Conservation (phyloP, 257 asterid genomes). For the Przewalskia tangutica region DNA sequence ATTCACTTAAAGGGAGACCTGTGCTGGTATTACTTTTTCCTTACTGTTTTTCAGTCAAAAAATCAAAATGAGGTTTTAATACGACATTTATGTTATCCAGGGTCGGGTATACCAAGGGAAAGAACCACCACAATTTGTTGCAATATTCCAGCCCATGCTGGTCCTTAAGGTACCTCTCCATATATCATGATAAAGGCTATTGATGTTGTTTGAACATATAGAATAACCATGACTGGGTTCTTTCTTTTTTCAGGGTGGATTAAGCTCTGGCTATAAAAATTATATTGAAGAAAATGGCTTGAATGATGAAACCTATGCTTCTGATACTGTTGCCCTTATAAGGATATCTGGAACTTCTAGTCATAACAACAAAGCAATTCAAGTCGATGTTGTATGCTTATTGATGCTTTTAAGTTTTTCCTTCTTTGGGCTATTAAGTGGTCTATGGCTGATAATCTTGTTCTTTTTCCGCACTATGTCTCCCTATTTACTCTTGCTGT, state of each 20-base stretch:
- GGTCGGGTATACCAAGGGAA: constrained; percentile 85
- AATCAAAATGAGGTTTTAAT: background rate
- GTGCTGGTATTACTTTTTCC: constrained; percentile 46
- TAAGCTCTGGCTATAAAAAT: constrained; percentile 86
- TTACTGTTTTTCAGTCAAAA: background rate
- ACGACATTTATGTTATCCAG: constrained; percentile 28
- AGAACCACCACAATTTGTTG: constrained; percentile 95
- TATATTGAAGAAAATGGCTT: constrained; percentile 80
- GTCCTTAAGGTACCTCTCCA: constrained; percentile 63
- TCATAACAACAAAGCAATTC: constrained; percentile 71
- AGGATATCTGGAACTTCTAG: constrained; percentile 68
- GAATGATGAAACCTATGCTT: constrained; percentile 90
- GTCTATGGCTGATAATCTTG: background rate
- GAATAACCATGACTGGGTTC: background rate
- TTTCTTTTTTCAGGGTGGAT: constrained; percentile 59
- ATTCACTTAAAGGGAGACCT: constrained; percentile 86
- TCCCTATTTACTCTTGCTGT: background rate
- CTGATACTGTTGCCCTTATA: constrained; percentile 78
- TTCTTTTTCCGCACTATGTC: background rate
- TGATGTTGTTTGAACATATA: background rate
- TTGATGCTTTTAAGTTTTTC: background rate
- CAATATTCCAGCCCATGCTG: constrained; percentile 90
- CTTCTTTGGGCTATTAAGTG: background rate
- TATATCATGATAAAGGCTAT: background rate
- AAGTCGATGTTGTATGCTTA: constrained; percentile 85